Evolutionary conservation across 805 yeast genomes (phyloP), one percentile per base, ranked within the genome.

Genomic region (Yarrowia yakushimensis): DNA sequence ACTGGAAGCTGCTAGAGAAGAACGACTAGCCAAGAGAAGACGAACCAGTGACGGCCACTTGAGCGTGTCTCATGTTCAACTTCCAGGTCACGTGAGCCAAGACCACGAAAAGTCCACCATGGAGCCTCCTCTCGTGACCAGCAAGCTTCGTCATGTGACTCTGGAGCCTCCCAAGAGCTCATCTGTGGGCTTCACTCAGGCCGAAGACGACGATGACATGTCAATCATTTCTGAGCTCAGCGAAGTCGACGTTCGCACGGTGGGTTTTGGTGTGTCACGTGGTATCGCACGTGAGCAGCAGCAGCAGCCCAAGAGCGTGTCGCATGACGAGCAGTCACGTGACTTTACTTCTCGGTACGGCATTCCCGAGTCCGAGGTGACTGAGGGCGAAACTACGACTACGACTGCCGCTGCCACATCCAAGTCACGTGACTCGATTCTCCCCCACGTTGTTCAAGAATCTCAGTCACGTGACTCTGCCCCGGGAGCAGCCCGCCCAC

Each of bases 271-370:
- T 9, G 45, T 12, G 18, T 23, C 45, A 9, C 45, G 45, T 41
- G 45, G 23, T 3, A 11, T 12, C 17, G 11, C 39, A 31, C 39
- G 37, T 46, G 54, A 18, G 22, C 41, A 31, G 17, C 27, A 18
- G 22, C 41, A 31, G 17, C 27, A 31, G 34, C 34, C 17, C 34
- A 31, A 31, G 17, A 15, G 3, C 4, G 33, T 30, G 33, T n/a
- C 39, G 7, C 37, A 23, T 31, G 54, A 28, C n/a, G 17, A 45
- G 23, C 31, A 25, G 9, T 17, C 52, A 4, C 34, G 52, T 4
- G 52, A 45, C 52, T 45, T 45, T 45, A 45, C 52, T 4, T 45
- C 52, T 7, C 52, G 52, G 4, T 45, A 45, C 27, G 52, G 52
- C 18, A 30, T 45, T 30, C 52, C 52, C 27, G 52, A 45, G 37